A percentile compares a stretch with the other conserved stretches of the same genome.
These are phyloP conservation scores for Rhizophagus clarus DNA, from an alignment of 192 early-diverging fungal species.

Conservation along the genomic window DNA sequence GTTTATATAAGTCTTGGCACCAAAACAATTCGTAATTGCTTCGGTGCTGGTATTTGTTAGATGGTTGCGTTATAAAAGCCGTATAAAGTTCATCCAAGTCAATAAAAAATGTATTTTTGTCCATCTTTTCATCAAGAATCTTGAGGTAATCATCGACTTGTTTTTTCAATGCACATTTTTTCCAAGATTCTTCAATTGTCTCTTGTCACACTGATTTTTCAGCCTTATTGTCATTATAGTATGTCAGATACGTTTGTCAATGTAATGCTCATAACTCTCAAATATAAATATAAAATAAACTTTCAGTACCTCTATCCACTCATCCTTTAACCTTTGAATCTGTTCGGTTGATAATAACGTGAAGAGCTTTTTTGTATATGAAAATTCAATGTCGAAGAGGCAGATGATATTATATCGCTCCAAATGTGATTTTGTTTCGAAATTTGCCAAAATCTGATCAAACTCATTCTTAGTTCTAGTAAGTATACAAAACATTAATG, in stretches of 20 bases:
- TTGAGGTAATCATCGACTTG: not conserved
- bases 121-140: not conserved
- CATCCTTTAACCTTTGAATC: not conserved
- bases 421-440: constrained; percentile 11
- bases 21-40: constrained; percentile 26
- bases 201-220: constrained; percentile 12
- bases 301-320: constrained; percentile 10
- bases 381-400: constrained; percentile 20
- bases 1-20: constrained; percentile 26
- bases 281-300: constrained; percentile 7
- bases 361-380: constrained; percentile 4
- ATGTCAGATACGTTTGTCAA: too few relatives aligned
- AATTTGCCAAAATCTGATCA: constrained; percentile 1
- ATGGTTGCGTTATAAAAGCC: constrained; percentile 1
- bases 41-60: constrained; percentile 12
- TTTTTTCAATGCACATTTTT: constrained; percentile 18
- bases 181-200: constrained; percentile 17
- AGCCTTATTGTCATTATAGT: constrained; percentile 7
- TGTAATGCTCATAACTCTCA: not conserved
- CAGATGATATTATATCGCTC: constrained; percentile 14
- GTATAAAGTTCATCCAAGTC: constrained; percentile 17
- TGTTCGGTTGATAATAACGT: not conserved
- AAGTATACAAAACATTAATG: not conserved
- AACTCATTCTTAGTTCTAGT: constrained; percentile 1
- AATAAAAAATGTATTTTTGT: constrained; percentile 17